phyloP scores from a whole-genome alignment of 805 yeast species.

The Barnettozyma botsteinii region DNA sequence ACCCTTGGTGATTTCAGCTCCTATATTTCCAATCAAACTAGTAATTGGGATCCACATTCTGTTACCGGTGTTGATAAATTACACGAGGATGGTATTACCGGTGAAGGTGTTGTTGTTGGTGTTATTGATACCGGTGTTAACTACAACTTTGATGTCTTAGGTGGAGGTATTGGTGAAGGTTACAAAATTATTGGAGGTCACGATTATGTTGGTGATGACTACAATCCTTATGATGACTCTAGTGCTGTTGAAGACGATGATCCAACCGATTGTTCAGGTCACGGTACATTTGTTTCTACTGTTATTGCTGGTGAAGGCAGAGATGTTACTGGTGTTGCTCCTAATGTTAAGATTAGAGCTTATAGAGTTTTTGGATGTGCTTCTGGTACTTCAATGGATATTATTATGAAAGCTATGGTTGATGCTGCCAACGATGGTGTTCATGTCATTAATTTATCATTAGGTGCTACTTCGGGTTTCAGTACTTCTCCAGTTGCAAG shows the following conservation, averaged over 20 bases:
- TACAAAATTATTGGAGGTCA: no score
- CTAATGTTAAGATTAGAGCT: conserved; percentile 10
- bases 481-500: conserved; percentile 8
- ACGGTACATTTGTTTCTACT: no score
- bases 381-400: no score
- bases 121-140: neutral
- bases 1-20: neutral
- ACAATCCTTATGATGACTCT: no score
- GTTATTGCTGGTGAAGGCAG: conserved; percentile 6
- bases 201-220: no score
- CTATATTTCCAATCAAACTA: neutral
- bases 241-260: no score
- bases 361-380: conserved; percentile 13
- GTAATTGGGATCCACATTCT: conserved; percentile 1
- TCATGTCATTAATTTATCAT: conserved; percentile 11
- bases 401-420: conserved; percentile 11
- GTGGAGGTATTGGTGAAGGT: no score
- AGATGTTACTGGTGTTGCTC: conserved; percentile 11
- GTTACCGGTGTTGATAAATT: conserved; percentile 2
- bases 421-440: conserved; percentile 11
- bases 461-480: conserved; percentile 12
- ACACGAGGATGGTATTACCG: neutral
- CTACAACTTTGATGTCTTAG: no score
- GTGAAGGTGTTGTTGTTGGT: neutral
- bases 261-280: no score